A percentile compares a stretch with the other conserved stretches of the same genome.
Conservation (phyloP, 2,329 filamentous ascomycete genomes). For the Cyanodermella asteris region DNA sequence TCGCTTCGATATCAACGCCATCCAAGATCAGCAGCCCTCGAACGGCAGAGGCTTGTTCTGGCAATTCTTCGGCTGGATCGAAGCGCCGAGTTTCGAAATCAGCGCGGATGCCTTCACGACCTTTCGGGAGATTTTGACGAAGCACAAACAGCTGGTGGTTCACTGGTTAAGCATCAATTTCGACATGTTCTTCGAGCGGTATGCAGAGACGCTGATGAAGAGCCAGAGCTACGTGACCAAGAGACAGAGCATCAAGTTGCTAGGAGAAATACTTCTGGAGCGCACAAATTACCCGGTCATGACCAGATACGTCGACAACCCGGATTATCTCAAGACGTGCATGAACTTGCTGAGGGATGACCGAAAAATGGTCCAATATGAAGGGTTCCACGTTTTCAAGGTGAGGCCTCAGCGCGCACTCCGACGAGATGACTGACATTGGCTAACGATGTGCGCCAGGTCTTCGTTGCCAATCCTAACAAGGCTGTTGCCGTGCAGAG, state of each 20-base stretch:
- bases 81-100: slow-evolving; percentile 88
- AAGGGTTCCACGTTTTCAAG: slow-evolving; percentile 98
- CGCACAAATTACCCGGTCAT: slow-evolving; percentile 95
- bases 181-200: slow-evolving; percentile 75
- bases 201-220: slow-evolving; percentile 71
- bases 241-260: slow-evolving; percentile 87
- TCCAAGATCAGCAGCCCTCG: slow-evolving; percentile 55
- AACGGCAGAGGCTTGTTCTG: slow-evolving; percentile 77
- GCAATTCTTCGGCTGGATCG: slow-evolving; percentile 94
- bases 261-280: slow-evolving; percentile 85
- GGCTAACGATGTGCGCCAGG: slow-evolving; percentile 15
- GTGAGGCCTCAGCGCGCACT: slow-evolving; percentile 16
- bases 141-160: slow-evolving; percentile 78
- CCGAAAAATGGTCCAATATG: slow-evolving; percentile 97
- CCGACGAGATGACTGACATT: slow-evolving; percentile 6
- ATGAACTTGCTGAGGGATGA: slow-evolving; percentile 95
- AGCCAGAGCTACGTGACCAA: slow-evolving; percentile 96
- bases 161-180: slow-evolving; percentile 80
- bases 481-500: slow-evolving; percentile 92
- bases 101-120: slow-evolving; percentile 95
- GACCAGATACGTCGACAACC: slow-evolving; percentile 88
- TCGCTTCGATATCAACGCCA: slow-evolving; percentile 45
- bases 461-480: slow-evolving; percentile 96
- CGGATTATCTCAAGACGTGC: slow-evolving; percentile 90
- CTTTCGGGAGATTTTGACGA: slow-evolving; percentile 82